A percentile compares a stretch with the other conserved stretches of the same genome.
Conservation (phyloP, 108 stramenopile species). For the Conticribra weissflogii region DNA sequence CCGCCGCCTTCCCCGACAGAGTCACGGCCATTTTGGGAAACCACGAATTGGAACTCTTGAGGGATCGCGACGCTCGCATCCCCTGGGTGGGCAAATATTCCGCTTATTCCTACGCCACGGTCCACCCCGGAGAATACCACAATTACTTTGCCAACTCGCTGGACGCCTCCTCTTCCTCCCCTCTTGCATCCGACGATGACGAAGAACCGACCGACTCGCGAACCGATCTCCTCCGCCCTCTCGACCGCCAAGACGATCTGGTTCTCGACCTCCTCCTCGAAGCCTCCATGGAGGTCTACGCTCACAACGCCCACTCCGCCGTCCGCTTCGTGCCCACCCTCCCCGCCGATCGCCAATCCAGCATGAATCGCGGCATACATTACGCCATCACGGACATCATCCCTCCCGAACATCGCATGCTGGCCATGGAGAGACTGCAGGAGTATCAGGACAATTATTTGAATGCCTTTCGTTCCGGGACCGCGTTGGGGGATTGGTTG, state of each 20-base stretch:
- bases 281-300: conserved; percentile 60
- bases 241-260: conserved; percentile 53
- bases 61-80: conserved; percentile 50
- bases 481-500: conserved; percentile 54
- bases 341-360: conserved; percentile 8
- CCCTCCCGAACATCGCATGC: conserved; percentile 45
- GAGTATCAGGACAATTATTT: conserved; percentile 56
- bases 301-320: conserved; percentile 36
- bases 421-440: conserved; percentile 46
- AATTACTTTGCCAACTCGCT: too few species aligned
- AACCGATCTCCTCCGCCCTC: neutral
- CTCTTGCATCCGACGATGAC: too few species aligned
- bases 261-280: conserved; percentile 59
- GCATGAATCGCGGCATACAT: conserved; percentile 14
- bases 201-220: neutral
- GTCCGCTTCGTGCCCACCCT: conserved; percentile 36
- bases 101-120: conserved; percentile 52
- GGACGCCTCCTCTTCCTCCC: too few species aligned
- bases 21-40: conserved; percentile 65
- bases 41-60: conserved; percentile 64
- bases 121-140: conserved; percentile 65
- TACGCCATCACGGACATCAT: conserved; percentile 55
- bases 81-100: conserved; percentile 27
- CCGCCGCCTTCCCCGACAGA: conserved; percentile 46
- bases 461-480: conserved; percentile 50